Evolutionary conservation across 1,139 yeast species (phyloP), one percentile per base, ranked within the genome.

Genomic region (Meyerozyma smithsonii): DNA sequence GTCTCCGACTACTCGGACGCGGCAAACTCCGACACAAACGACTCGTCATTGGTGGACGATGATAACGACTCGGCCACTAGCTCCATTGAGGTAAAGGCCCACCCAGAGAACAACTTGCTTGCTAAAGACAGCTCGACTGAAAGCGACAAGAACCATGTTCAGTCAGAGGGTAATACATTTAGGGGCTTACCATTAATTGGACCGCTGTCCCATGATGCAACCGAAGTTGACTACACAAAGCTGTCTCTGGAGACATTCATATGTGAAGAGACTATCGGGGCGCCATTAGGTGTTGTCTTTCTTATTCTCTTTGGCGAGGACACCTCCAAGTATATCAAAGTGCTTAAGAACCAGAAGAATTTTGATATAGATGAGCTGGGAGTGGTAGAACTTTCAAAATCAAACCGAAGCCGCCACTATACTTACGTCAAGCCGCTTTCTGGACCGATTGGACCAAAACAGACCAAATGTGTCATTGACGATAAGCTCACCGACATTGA

Each of bases 401-500:
- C 55, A 21, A 54, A 52, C 7, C 64, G 61, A 36, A 62, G 61
- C 37, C 74, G 99, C 46, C 67, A 71, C 33, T 90, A 83, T 56
- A 71, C 74, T 4, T 94, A 90, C 58, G 73, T 70, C 36, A 90
- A 90, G 58, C 97, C 96, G 3, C 68, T 94, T 45, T 69, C 72
- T 43, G 90, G 84, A 1, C 79, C 96, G 0, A 79, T 94, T 43
- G 98, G 98, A 0, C 98, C 98, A 5, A 92, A 90, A 55, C 96
- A 90, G 56, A 90, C 98, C 3, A 78, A 75, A 50, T 94, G 98
- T 65, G 56, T 74, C 12, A 79, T 88, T 41, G 80, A 81, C 2
- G 99, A 94, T 51, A 72, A 75, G 7, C 62, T 87, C 36, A 81
- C 83, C 43, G 72, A 74, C 36, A 78, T 72, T 61, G 87, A 87